These are phyloP conservation scores for Aegilops tauschii DNA, from an alignment of 176 grass and related monocot genomes.

Conservation along the genomic window DNA sequence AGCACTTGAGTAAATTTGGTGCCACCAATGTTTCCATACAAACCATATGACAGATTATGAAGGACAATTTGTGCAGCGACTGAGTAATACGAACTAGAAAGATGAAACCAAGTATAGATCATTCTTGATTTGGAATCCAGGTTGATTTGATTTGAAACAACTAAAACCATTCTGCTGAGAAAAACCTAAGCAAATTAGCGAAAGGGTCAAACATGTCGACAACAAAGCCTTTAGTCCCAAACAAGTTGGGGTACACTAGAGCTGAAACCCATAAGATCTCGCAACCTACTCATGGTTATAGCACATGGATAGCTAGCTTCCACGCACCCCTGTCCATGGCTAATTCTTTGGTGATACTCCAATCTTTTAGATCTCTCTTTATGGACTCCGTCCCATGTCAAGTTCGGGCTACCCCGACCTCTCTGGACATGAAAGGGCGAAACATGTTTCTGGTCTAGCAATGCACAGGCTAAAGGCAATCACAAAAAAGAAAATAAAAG, in stretches of 20 bases:
- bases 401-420: too few species aligned
- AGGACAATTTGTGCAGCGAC: neutral
- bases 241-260: too few species aligned
- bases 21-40: neutral
- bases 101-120: conserved; percentile 9
- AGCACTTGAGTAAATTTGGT: conserved; percentile 25
- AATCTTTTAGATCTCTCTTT: too few species aligned
- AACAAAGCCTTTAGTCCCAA: too few species aligned
- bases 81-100: conserved; percentile 24
- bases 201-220: neutral
- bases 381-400: too few species aligned
- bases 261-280: too few species aligned
- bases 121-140: conserved; percentile 1
- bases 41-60: neutral
- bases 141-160: conserved; percentile 19
- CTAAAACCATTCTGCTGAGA: neutral
- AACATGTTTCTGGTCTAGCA: neutral
- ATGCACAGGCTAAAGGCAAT: neutral
- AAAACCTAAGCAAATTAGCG: neutral
- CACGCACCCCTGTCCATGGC: too few species aligned
- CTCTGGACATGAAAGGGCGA: neutral
- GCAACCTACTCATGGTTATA: too few species aligned
- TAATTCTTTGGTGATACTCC: too few species aligned
- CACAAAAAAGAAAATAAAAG: neutral
- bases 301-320: too few species aligned